Evolutionary conservation across 768 basidiomycete genomes (phyloP).

Genomic region (Boletus tylopilopsis): DNA sequence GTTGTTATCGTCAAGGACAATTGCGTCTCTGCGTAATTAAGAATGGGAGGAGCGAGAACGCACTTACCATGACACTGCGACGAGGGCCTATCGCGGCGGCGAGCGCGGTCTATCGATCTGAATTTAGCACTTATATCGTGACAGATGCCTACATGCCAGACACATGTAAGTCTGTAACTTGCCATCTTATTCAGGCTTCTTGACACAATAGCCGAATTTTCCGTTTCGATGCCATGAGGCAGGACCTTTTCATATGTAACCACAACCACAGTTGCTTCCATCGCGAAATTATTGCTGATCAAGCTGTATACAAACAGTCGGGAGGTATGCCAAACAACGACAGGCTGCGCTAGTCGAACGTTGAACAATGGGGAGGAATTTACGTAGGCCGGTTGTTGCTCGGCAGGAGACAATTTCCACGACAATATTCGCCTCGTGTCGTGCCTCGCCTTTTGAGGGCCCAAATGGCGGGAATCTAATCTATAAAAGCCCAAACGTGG

Average conservation of each 20-base stretch:
- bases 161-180: background rate
- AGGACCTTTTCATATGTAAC: constrained; percentile 5
- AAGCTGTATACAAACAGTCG: constrained; percentile 1
- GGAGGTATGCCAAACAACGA: constrained; percentile 4
- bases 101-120: no score
- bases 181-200: constrained; percentile 16
- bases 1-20: constrained; percentile 33
- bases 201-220: constrained; percentile 18
- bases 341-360: background rate
- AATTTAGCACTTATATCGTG: no score
- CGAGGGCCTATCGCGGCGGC: constrained; percentile 48
- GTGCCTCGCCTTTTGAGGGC: constrained; percentile 39
- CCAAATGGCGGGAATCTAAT: constrained; percentile 39
- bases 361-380: constrained; percentile 7
- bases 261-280: background rate
- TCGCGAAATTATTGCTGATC: background rate
- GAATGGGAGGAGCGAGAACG: constrained; percentile 70
- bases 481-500: constrained; percentile 43
- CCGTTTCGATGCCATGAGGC: constrained; percentile 12
- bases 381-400: constrained; percentile 11
- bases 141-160: no score
- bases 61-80: constrained; percentile 63
- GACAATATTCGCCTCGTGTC: constrained; percentile 45
- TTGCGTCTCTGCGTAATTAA: constrained; percentile 50
- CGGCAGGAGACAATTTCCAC: constrained; percentile 22